These are phyloP conservation scores for Colletotrichum eremochloae DNA, from an alignment of 2,329 filamentous ascomycete species.

Conservation along the genomic window DNA sequence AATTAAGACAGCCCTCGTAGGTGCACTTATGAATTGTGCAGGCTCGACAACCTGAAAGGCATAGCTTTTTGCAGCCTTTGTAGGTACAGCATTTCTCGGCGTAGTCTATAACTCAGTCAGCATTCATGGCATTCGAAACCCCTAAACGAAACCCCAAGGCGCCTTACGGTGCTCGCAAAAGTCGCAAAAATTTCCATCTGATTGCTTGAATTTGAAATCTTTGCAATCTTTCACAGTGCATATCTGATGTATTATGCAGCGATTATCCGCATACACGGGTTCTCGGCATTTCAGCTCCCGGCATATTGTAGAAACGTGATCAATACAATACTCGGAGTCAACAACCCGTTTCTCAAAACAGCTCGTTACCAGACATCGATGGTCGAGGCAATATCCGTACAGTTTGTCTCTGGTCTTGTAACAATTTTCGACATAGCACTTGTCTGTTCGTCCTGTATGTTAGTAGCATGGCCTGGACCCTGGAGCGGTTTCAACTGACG, in stretches of 20 bases:
- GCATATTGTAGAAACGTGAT: slow-evolving; percentile 27
- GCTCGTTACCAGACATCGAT: slow-evolving; percentile 24
- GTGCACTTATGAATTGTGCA: slow-evolving; percentile 34
- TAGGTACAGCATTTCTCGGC: slow-evolving; percentile 15
- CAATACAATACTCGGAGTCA: slow-evolving; percentile 26
- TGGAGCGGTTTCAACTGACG: slow-evolving; percentile 23
- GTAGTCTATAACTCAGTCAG: slow-evolving; percentile 21
- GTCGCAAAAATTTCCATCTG: slow-evolving; percentile 22
- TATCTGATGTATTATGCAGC: slow-evolving; percentile 28
- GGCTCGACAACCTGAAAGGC: slow-evolving; percentile 1
- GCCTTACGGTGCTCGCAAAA: slow-evolving; percentile 34
- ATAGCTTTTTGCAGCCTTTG: slow-evolving; percentile 21
- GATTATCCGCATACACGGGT: slow-evolving; percentile 5
- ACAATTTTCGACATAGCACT: slow-evolving; percentile 26
- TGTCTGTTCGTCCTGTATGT: slow-evolving; percentile 22
- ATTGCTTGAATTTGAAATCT: background rate
- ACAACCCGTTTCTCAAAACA: slow-evolving; percentile 26
- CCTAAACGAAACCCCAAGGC: too few relatives aligned
- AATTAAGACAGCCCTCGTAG: slow-evolving; percentile 30
- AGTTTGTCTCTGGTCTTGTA: slow-evolving; percentile 28
- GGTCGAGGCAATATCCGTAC: slow-evolving; percentile 31
- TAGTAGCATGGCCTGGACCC: slow-evolving; percentile 16
- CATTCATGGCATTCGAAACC: too few relatives aligned
- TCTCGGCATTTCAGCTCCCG: slow-evolving; percentile 32
- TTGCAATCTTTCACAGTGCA: slow-evolving; percentile 38